These are phyloP conservation scores for Dactylonectria estremocensis DNA, from an alignment of 2,329 filamentous ascomycete genomes.

Conservation along the genomic window DNA sequence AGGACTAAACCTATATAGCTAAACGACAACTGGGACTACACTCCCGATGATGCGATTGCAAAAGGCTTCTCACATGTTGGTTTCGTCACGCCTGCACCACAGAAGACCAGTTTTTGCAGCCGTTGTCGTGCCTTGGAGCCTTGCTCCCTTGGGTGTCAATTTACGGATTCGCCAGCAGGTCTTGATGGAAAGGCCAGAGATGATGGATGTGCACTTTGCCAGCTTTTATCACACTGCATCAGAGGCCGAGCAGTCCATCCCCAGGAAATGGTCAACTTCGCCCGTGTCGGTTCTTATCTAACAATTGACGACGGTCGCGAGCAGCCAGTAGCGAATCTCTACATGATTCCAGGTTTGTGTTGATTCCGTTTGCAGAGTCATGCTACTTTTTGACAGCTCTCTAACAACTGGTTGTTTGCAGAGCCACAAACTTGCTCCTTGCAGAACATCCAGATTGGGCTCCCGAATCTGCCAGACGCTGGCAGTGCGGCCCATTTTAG, in stretches of 20 bases:
- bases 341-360: constrained; percentile 8
- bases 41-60: constrained; percentile 1
- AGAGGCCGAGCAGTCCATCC: background rate
- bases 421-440: background rate
- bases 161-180: constrained; percentile 7
- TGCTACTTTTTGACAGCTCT: too few species aligned
- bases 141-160: constrained; percentile 15
- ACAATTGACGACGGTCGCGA: constrained; percentile 9
- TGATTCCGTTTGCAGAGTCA: background rate
- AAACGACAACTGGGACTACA: constrained; percentile 13
- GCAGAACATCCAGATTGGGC: constrained; percentile 34
- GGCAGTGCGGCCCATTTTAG: constrained; percentile 29
- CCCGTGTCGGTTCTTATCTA: constrained; percentile 11
- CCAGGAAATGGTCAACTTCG: background rate
- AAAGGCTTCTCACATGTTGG: too few species aligned
- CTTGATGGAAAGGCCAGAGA: background rate
- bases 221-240: constrained; percentile 11
- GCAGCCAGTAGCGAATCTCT: constrained; percentile 15
- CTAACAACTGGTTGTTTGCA: background rate
- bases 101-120: background rate
- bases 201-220: constrained; percentile 11
- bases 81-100: background rate
- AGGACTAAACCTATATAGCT: constrained; percentile 6
- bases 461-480: constrained; percentile 25
- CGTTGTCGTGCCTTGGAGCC: constrained; percentile 5